These are phyloP conservation scores for Nakazawaea populi DNA, from an alignment of 805 yeast species.

Conservation along the genomic window DNA sequence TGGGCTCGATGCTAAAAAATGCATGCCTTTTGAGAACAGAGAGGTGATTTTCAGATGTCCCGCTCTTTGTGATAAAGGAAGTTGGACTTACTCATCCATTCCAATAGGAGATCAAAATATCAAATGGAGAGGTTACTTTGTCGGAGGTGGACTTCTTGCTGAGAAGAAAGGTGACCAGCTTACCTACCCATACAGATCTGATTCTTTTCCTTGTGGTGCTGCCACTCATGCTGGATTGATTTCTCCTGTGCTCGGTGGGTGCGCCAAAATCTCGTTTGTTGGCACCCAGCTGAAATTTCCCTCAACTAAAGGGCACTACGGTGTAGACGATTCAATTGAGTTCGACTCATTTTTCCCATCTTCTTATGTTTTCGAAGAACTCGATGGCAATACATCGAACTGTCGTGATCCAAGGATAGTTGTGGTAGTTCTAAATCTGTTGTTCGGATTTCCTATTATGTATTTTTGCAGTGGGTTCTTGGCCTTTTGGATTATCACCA, in stretches of 20 bases:
- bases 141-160: conserved; percentile 62
- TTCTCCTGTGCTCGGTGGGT: conserved; percentile 73
- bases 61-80: conserved; percentile 75
- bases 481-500: conserved; percentile 55
- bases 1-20: conserved; percentile 63
- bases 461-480: conserved; percentile 38
- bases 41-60: conserved; percentile 72
- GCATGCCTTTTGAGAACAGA: conserved; percentile 39
- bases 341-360: conserved; percentile 74
- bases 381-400: conserved; percentile 31
- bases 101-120: conserved; percentile 67
- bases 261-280: conserved; percentile 53
- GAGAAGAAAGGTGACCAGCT: conserved; percentile 19
- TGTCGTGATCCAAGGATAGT: conserved; percentile 66
- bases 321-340: conserved; percentile 46
- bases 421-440: conserved; percentile 50
- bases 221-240: conserved; percentile 82
- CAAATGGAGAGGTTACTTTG: conserved; percentile 64
- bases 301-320: conserved; percentile 41
- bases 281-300: conserved; percentile 49
- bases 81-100: conserved; percentile 68
- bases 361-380: conserved; percentile 51
- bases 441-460: conserved; percentile 58
- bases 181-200: conserved; percentile 73
- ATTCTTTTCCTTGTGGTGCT: conserved; percentile 85